Conservation (phyloP, 257 asterid genomes). For the Buddleja alternifolia region DNA sequence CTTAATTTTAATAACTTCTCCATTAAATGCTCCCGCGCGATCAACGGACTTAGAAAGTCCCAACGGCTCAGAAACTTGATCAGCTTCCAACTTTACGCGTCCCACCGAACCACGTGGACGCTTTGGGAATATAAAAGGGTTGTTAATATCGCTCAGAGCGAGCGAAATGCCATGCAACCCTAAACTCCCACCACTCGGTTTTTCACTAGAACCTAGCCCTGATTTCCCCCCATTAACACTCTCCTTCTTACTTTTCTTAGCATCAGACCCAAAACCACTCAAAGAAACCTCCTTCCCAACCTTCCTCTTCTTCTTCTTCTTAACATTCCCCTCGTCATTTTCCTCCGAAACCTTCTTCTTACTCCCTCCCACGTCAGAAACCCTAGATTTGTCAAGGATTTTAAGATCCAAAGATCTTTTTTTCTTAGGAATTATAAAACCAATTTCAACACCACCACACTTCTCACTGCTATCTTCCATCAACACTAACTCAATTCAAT, state of each 20-base stretch:
- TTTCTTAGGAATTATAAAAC: conserved; percentile 49
- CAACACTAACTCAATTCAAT: conserved; percentile 45
- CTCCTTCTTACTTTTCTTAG: conserved; percentile 50
- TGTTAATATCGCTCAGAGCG: conserved; percentile 45
- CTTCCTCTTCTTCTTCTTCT: conserved; percentile 53
- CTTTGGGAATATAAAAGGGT: conserved; percentile 53
- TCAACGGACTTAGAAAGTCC: conserved; percentile 35
- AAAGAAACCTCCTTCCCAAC: conserved; percentile 40
- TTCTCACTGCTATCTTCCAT: conserved; percentile 60
- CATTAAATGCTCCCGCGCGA: conserved; percentile 29
- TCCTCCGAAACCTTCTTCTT: conserved; percentile 29
- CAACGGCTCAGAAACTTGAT: conserved; percentile 29
- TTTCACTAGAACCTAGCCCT: conserved; percentile 31
- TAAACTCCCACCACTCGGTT: conserved; percentile 27
- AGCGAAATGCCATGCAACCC: conserved; percentile 43
- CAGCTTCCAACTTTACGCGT: conserved; percentile 43
- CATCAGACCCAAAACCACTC: conserved; percentile 37
- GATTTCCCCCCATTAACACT: conserved; percentile 32
- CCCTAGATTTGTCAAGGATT: conserved; percentile 49
- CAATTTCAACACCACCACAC: conserved; percentile 40
- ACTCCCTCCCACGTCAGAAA: conserved; percentile 34
- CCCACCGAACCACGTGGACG: conserved; percentile 64
- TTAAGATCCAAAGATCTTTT: conserved; percentile 73
- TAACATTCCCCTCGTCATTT: conserved; percentile 35
- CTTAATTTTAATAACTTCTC: conserved; percentile 29